Evolutionary conservation across 768 basidiomycete species (phyloP), one percentile per base, ranked within the genome.

Genomic region (Mycena kentingensis): DNA sequence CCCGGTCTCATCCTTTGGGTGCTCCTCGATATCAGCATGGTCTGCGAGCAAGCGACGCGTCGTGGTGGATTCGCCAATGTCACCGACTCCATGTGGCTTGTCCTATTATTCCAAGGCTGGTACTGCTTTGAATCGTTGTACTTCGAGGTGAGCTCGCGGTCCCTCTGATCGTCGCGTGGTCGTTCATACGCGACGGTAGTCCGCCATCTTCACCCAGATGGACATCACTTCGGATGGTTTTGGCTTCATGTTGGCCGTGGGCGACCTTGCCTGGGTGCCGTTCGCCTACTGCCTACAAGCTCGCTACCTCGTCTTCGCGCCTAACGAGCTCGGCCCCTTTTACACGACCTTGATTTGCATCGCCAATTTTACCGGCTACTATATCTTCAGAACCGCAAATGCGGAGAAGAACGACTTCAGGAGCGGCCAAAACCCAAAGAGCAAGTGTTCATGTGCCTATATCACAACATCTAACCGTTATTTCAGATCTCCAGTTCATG

Each of bases 141-240:
- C 73, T 93, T 94, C 66, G 97, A 98, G 79, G 94, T 90, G 54
- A 15, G 64, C 13, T 44, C 18, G 43, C 39, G 12, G 7, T 19
- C 34, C 49, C 11, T 28, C 3, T 35, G 39, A 22, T 36, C 49
- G 26, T 18, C 29, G 15, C 19, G 26, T 19, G 39, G 25, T 19
- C 42, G 36, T 38, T 42, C 25, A 35, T 53, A 46, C 27, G 36
- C 18, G 41, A 12, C 18, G 31, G 0, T 59, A 97, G 92, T 81
- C 90, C 2, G 88, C 90, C 10, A 79, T 99, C 58, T 78, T 98
- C 51, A 95, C 92, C 1, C 93, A 89, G 3, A 99, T 99, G 91
- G 97, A 99, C 65, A 95, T 99, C 65, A 95, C 88, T 3, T 90
- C 90, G 11, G 97, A 99, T 62, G 97, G 97, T 11, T 98, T 98